Evolutionary conservation across 495 filamentous ascomycete species (phyloP), one percentile per base, ranked within the genome.

Genomic region (Podospora comata): DNA sequence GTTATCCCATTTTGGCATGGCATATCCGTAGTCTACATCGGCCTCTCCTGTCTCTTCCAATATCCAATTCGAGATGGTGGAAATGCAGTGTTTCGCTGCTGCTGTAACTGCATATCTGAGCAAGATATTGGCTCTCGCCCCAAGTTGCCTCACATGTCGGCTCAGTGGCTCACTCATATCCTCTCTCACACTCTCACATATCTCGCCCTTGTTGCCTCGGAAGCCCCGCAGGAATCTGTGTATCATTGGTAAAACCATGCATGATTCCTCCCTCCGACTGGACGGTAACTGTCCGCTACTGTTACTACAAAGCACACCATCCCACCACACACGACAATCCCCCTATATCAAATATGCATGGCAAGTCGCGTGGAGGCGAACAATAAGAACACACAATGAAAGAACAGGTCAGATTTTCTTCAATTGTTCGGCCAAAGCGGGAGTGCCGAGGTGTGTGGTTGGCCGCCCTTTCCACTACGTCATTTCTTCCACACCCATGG

Each of bases 361-460:
- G 27, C 18, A 34, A 32, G 20, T 23, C 30, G 30, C 30, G 30
- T 63, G 27, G 18, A 28, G 27, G 61, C 61, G 61, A 5, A 63
- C 19, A 48, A 20, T 44, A 48, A 19, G 15, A 44, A 44, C n/a
- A 6, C 16, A 39, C 28, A 32, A 18, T 30, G 34, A 48, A 32
- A 32, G 48, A 5, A 48, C 30, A 39, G 9, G 30, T 34, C 53
- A 59, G 55, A 58, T 56, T 20, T 58, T 26, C n/a, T 11, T 56
- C 44, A 39, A 58, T 66, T 66, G 55, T 57, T 66, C 68, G 60
- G 64, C 70, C 66, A 56, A 72, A 68, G 65, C 71, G 72, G 74
- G 72, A 74, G 72, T 76, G 74, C 72, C 74, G 74, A 70, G 63
- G 57, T 20, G 55, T 32, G 34, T 55, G 23, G 65, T 57, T 39